Base-by-base conservation (phyloP, 192 early-diverging fungal species). In the Podila horticola region DNA sequence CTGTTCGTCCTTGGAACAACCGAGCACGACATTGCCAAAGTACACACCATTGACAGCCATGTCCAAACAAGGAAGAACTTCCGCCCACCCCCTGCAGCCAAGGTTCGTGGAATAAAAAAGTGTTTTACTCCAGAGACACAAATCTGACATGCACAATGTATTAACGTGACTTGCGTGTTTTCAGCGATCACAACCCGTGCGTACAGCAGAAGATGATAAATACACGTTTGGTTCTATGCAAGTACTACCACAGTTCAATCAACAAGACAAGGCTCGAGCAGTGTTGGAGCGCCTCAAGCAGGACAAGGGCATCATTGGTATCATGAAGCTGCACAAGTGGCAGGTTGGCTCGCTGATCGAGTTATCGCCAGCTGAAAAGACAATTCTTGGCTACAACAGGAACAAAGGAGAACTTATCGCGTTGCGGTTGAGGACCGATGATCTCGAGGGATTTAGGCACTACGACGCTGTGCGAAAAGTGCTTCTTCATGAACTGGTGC, bases 401-500 rank as follows among this genome's bases (percentile, higher is more conserved):
- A 96, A 95, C 79, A 77, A 72, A 49, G 94, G 94, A 15, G 84
- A 92, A 61, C 77, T 87, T 52, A 95, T 96, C 72, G 88, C 93
- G 0, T 64, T 96, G 19, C 84, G 94, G 61, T 67, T 96, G n/a
- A 84, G 94, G 12, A 95, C 94, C 4, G 88, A 94, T 82, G 89
- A 90, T 71, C 74, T 94, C 62, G 87, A 88, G 51, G 94, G 94
- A 8, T 96, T 96, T 64, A 74, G 94, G 45, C 87, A 90, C 55
- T 96, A 93, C 69, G 85, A 86, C 29, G 82, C 86, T 0, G 82
- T 96, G 9, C 74, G 91, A 22, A 89, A 88, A 55, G 93, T 94
- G 4, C 66, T 96, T 22, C 67, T 96, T 30, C 94, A 96, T 75
- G 94, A 96, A 72, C 85, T 96, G 8, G 79, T 92, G 6, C 94